Conservation (phyloP, 306 rosid species). For the Luffa aegyptiaca region DNA sequence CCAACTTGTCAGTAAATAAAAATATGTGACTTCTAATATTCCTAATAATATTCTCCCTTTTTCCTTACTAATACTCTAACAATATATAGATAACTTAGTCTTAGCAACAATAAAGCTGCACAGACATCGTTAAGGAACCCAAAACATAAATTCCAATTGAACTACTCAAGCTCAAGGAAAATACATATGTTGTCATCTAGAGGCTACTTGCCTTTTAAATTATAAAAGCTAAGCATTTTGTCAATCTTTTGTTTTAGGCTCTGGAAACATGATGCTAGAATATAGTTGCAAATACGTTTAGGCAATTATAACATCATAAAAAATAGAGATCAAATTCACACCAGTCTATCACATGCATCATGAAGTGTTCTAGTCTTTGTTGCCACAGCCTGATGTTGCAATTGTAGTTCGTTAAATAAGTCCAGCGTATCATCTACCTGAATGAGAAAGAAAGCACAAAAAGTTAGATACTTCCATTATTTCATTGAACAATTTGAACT, state of each 20-base stretch:
- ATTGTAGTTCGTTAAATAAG: conserved; percentile 67
- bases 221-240: not conserved
- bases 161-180: not conserved
- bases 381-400: conserved; percentile 95
- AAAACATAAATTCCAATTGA: not conserved
- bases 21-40: no score
- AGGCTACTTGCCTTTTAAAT: not conserved
- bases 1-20: no score
- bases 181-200: not conserved
- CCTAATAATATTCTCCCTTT: no score
- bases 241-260: not conserved
- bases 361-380: conserved; percentile 96
- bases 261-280: not conserved
- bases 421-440: conserved; percentile 90
- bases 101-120: no score
- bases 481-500: not conserved
- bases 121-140: no score
- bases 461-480: not conserved
- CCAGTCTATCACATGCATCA: conserved; percentile 93
- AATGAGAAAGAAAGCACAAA: conserved; percentile 7
- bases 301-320: not conserved
- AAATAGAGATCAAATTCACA: conserved; percentile 22
- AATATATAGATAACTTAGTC: no score
- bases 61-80: no score
- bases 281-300: not conserved